phyloP scores from a whole-genome alignment of 2,329 filamentous ascomycete genomes.

The Beauveria caledonica region DNA sequence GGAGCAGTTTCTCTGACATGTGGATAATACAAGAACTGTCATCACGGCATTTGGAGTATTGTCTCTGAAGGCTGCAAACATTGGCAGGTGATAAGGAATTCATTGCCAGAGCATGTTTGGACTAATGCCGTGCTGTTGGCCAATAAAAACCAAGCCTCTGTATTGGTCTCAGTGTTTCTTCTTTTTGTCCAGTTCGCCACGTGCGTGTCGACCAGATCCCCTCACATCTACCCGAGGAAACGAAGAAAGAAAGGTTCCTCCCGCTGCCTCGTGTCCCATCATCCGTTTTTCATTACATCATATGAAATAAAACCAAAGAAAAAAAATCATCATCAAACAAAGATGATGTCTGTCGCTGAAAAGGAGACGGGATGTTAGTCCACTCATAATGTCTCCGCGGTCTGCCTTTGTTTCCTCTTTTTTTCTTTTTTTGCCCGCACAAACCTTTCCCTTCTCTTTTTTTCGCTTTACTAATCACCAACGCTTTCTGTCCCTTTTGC shows the following conservation, averaged over 20 bases:
- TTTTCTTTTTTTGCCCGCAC: neutral
- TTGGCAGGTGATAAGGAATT: no score
- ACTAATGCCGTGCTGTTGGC: neutral
- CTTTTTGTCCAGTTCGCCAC: neutral
- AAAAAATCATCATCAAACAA: neutral
- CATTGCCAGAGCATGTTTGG: neutral
- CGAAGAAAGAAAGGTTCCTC: neutral
- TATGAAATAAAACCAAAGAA: neutral
- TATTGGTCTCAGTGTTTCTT: neutral
- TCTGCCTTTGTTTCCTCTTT: neutral
- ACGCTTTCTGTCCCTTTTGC: neutral
- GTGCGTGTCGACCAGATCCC: neutral
- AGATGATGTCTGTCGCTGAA: neutral
- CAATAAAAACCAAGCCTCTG: neutral
- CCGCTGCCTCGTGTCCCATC: neutral
- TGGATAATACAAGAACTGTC: neutral
- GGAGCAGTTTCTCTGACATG: neutral
- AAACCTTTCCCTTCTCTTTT: neutral
- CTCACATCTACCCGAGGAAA: neutral
- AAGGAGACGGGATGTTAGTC: neutral
- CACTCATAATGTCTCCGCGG: neutral
- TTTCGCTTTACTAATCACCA: neutral
- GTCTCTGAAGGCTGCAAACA: neutral
- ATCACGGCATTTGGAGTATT: neutral
- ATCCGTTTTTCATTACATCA: conserved; percentile 6